Conservation (phyloP, 1,284 basidiomycete species). For the Kwoniella shivajii region DNA sequence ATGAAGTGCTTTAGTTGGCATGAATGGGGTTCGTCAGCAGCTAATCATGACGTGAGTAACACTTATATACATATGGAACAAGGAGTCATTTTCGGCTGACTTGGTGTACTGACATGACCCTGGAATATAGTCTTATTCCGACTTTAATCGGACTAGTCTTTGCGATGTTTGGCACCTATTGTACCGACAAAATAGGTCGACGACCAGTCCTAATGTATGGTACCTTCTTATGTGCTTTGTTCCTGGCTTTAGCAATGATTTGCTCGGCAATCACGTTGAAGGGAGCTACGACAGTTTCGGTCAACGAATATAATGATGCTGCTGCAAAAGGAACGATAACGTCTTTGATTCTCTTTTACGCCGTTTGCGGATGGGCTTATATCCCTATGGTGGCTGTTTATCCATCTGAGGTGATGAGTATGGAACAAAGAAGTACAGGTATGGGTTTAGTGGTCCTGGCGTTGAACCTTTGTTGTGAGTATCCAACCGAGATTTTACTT, state of each 20-base stretch:
- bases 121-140: slow-evolving; percentile 18
- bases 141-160: slow-evolving; percentile 19
- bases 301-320: slow-evolving; percentile 6
- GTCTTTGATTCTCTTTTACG: slow-evolving; percentile 29
- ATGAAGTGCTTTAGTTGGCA: slow-evolving; percentile 28
- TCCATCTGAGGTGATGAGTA: slow-evolving; percentile 61
- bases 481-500: neutral
- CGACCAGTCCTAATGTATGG: slow-evolving; percentile 25
- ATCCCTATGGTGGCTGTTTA: slow-evolving; percentile 63
- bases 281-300: slow-evolving; percentile 1
- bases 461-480: slow-evolving; percentile 25
- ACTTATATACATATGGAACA: neutral
- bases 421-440: slow-evolving; percentile 49
- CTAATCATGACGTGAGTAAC: slow-evolving; percentile 31
- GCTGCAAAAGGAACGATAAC: slow-evolving; percentile 27
- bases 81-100: neutral
- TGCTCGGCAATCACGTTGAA: slow-evolving; percentile 14
- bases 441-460: slow-evolving; percentile 27
- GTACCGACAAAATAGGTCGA: slow-evolving; percentile 25
- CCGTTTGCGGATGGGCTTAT: slow-evolving; percentile 59
- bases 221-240: slow-evolving; percentile 22
- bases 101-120: neutral
- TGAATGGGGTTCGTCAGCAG: slow-evolving; percentile 17
- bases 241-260: slow-evolving; percentile 22
- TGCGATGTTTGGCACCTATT: slow-evolving; percentile 22